Evolutionary conservation across 2,329 filamentous ascomycete genomes (phyloP), one percentile per base, ranked within the genome.

Genomic region (Domatiomyces globalis): DNA sequence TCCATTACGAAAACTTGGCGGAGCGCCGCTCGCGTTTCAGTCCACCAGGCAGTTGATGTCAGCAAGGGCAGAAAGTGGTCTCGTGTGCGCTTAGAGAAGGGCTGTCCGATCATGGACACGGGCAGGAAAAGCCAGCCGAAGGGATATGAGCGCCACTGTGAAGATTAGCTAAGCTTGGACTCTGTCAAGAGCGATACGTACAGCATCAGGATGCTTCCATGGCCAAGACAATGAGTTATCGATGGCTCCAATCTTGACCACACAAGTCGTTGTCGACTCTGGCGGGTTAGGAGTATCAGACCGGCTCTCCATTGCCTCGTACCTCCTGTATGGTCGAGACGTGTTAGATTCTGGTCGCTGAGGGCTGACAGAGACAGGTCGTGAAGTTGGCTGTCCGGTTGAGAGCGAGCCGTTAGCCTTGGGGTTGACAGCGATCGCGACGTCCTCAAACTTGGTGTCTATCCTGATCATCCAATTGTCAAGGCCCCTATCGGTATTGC

Each of bases 401-500:
- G 72, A 71, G 29, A 70, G 67, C 27, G 61, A 62, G 2, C 73
- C 69, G 49, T 82, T 78, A 51, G 74, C 75, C 71, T 74, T 86
- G 63, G 73, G 94, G 9, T 89, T 87, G 54, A 95, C 88, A 0
- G 87, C 87, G 15, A 84, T 83, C 6, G 85, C 87, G 10, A 92
- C 90, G 61, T 84, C 79, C 62, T 92, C 81, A 2, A 78, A 81
- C 60, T 87, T 79, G 76, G 82, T 87, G 66, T 98, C 89, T 29
- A 98, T 86, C 67, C 87, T 92, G 64, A 98, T 88, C 92, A 98
- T 98, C 92, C 92, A 98, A 62, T 98, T 98, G 66, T 98, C 92
- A 51, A 95, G 73, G 1, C 92, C 92, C 69, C 92, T 80, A 66
- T 98, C 92, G 1, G 92, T 98, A 64, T 98, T 98, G 52, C 92